phyloP scores from a whole-genome alignment of 1,284 basidiomycete species.

The Cryptococcus sp. region DNA sequence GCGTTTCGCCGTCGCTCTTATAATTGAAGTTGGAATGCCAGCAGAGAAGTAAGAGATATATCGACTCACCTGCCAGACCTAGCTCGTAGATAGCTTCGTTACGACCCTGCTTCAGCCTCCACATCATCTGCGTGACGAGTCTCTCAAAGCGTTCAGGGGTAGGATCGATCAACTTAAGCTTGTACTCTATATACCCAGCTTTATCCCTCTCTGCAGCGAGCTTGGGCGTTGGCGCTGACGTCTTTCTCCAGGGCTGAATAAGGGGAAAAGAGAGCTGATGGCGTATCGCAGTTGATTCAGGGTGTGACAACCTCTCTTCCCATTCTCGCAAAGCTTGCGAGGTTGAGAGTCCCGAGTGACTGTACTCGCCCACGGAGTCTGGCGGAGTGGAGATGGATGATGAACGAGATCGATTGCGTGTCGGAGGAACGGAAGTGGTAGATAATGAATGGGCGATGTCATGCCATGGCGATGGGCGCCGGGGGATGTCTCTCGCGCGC shows the following conservation, averaged over 20 bases:
- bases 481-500: constrained; percentile 12
- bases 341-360: constrained; percentile 14
- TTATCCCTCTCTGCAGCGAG: constrained; percentile 52
- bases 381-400: constrained; percentile 9
- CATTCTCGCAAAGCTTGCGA: constrained; percentile 44
- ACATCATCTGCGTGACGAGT: constrained; percentile 90
- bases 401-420: constrained; percentile 7
- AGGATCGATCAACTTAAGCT: constrained; percentile 52
- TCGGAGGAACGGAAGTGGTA: constrained; percentile 30
- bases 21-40: no score
- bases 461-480: constrained; percentile 50
- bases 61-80: constrained; percentile 61
- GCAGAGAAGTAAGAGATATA: neutral
- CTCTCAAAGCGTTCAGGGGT: constrained; percentile 53
- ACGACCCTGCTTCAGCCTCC: constrained; percentile 86
- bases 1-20: no score
- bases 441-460: constrained; percentile 45
- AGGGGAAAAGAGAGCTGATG: constrained; percentile 35
- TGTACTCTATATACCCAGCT: constrained; percentile 54
- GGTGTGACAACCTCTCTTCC: constrained; percentile 35
- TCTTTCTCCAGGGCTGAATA: neutral
- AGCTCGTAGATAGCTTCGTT: constrained; percentile 92
- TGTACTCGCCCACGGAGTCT: constrained; percentile 1
- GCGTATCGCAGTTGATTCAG: constrained; percentile 29
- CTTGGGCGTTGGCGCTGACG: constrained; percentile 29